Base-by-base conservation (phyloP, 1,284 basidiomycete genomes). In the Cystobasidium sp. region DNA sequence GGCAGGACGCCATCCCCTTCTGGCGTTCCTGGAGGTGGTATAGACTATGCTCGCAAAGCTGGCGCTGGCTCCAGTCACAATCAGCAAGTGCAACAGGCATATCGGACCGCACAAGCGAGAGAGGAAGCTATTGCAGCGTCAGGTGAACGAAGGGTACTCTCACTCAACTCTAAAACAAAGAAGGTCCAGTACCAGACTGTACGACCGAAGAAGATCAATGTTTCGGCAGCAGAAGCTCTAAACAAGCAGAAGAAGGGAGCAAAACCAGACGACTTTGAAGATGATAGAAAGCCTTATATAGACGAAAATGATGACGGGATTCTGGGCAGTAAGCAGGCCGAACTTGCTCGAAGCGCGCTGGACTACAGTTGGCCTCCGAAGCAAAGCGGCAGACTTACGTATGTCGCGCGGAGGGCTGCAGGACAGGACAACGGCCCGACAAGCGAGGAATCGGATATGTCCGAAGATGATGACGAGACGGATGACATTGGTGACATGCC, bases 171-270 rank as follows among this genome's bases (percentile, higher is more conserved):
- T 24, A 77, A 78, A 43, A 77, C 75, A 20, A 75, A 77, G 56
- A 75, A 74, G 52, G 78, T 77, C 62, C 76, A 77, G 53, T 77
- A 77, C 6, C 74, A 77, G 56, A 76, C 73, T 3, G 75, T 75
- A 41, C 64, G 52, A 41, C 64, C 73, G 31, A 47, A 70, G 62
- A 75, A 74, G 51, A 18, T 43, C 3, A 39, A 44, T 7, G 37
- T 22, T 16, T 7, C 12, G 4, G 18, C 58, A 59, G 53, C 69
- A 20, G 69, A 61, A 4, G 20, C 61, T 4, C 51, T 72, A 8
- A 47, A 62, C 14, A 62, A 71, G 39, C 44, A 55, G 16, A 63
- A 74, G 44, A 37, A 49, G 41, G 49, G n/a, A 22, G 51, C 49
- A 1, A 49, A 37, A 8, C 64, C 58, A 8, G 70, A 53, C 7